Evolutionary conservation across 2,329 filamentous ascomycete species (phyloP), one percentile per base, ranked within the genome.

Genomic region (Botrytis paeoniae): DNA sequence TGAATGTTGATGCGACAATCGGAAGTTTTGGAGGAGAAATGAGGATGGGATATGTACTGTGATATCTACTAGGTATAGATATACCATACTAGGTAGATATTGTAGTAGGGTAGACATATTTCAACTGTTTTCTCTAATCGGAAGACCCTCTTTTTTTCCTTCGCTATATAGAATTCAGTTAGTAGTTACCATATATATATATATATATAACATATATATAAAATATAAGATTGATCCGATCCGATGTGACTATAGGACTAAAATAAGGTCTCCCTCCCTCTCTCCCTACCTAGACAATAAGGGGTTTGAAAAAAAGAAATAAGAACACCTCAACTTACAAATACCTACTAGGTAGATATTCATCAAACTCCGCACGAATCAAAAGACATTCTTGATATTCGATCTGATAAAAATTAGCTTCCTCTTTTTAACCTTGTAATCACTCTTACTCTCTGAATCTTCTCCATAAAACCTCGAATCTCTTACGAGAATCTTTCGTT

Each of bases 401-500:
- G 25, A 68, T 68, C 64, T 35, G 64, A 68, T 68, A 48, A 68
- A 51, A 54, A 64, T 43, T 43, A 37, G 57, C 57, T 37, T 25
- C 20, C 20, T 35, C 12, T 10, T 35, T 32, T 4, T 3, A 14
- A 35, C 29, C 8, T 48, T 25, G 45, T 48, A 10, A 22, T 48
- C 18, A 1, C 39, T 41, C 39, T 48, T 4, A 48, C 45, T 22
- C 45, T 22, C 45, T 10, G 9, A 25, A 3, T 25, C 45, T 12
- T n/a, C 48, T 61, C 32, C 59, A 61, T 37, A 25, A 61, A n/a
- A 6, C 25, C 22, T 43, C 2, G 35, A 41, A 64, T 32, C 25
- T 64, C 37, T 43, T 64, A 64, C 35, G 62, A 64, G 62, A 64
- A 64, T 64, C 62, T 43, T 64, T 64, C 37, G 62, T 64, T 14